Evolutionary conservation across 495 filamentous ascomycete species (phyloP).

Genomic region (Cladorrhinum samala): DNA sequence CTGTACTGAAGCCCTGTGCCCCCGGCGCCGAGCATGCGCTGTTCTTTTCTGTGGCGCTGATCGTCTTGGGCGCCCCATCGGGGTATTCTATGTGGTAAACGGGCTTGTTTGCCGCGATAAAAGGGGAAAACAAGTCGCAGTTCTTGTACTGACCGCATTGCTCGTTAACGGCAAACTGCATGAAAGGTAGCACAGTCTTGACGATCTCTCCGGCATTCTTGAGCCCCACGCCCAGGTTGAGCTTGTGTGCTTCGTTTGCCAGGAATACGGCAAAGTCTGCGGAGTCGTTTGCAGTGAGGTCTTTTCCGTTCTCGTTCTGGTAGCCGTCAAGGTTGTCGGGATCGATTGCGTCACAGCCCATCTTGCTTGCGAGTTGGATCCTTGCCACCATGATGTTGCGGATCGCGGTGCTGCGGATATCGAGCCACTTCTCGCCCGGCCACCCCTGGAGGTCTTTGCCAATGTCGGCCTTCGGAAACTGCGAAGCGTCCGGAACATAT

Average conservation of each 20-base stretch:
- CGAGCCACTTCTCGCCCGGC: constrained; percentile 62
- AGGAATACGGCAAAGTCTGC: constrained; percentile 56
- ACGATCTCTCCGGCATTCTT: constrained; percentile 63
- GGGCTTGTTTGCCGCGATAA: constrained; percentile 55
- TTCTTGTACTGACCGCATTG: constrained; percentile 54
- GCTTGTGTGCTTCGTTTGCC: constrained; percentile 43
- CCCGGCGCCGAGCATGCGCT: constrained; percentile 9
- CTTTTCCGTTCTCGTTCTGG: constrained; percentile 49
- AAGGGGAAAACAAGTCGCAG: constrained; percentile 51
- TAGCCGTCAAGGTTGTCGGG: constrained; percentile 70
- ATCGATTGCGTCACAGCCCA: constrained; percentile 67
- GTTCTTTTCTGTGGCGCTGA: constrained; percentile 18
- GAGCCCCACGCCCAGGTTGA: constrained; percentile 50
- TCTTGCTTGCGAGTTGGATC: constrained; percentile 48
- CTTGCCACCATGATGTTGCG: constrained; percentile 53
- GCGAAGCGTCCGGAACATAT: constrained; percentile 48
- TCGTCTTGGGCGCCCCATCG: constrained; percentile 33
- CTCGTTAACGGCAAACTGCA: constrained; percentile 68
- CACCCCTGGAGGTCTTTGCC: constrained; percentile 53
- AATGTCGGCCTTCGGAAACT: constrained; percentile 48
- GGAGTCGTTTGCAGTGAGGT: constrained; percentile 48
- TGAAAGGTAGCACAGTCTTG: constrained; percentile 44
- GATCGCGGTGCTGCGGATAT: constrained; percentile 50
- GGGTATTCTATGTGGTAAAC: constrained; percentile 73
- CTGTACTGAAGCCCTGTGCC: constrained; percentile 48